Evolutionary conservation across 148 eudicot species (phyloP).

Genomic region (Fallopia convolvulus): DNA sequence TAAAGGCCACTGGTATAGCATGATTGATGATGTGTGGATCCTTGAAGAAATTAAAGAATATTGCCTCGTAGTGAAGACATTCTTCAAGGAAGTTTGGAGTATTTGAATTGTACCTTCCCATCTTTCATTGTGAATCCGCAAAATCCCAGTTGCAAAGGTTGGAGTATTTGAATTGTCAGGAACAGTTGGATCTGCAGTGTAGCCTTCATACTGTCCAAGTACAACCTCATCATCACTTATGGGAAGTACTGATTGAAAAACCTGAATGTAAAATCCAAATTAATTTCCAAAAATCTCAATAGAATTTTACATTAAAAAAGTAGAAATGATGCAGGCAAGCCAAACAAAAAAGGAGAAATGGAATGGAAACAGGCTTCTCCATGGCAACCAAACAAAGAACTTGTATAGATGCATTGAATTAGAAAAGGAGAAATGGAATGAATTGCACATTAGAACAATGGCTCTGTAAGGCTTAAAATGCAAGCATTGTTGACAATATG

Average conservation of each 20-base stretch:
- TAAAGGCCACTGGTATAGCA: neutral
- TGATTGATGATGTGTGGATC: neutral
- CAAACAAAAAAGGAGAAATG: no score
- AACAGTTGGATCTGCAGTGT: slow-evolving; percentile 83
- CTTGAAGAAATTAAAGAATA: no score
- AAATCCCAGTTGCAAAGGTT: slow-evolving; percentile 75
- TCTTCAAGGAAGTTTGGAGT: neutral
- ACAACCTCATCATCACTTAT: no score
- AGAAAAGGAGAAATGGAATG: no score
- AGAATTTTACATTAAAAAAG: neutral
- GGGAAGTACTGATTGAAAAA: no score
- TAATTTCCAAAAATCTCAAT: no score
- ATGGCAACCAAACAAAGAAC: slow-evolving; percentile 92
- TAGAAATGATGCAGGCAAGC: neutral
- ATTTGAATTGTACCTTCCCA: slow-evolving; percentile 65
- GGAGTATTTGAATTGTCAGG: slow-evolving; percentile 83
- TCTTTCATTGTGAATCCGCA: slow-evolving; percentile 86
- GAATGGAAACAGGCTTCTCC: slow-evolving; percentile 95
- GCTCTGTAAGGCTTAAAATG: neutral
- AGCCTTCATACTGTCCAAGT: slow-evolving; percentile 35
- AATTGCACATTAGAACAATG: neutral
- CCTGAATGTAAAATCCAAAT: no score
- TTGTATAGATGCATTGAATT: slow-evolving; percentile 27
- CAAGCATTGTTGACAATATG: neutral
- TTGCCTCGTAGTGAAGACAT: no score